These are phyloP conservation scores for Fusarium subglutinans DNA, from an alignment of 2,329 filamentous ascomycete genomes.

Conservation along the genomic window DNA sequence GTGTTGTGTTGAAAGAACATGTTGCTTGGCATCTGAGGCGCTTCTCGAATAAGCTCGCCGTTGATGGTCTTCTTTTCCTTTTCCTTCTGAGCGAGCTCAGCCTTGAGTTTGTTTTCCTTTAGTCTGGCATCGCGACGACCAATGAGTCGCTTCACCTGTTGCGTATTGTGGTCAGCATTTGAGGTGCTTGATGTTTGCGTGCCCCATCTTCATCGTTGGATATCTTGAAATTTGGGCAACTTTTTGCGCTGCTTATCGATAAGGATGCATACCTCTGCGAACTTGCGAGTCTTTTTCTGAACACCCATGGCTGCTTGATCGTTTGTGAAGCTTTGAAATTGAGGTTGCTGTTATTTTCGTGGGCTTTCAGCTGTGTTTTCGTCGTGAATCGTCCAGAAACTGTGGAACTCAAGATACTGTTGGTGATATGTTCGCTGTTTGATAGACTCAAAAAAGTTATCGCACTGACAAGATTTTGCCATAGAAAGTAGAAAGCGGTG, in stretches of 20 bases:
- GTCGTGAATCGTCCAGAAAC: not conserved
- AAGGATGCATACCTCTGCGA: slow-evolving; percentile 67
- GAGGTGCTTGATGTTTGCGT: not conserved
- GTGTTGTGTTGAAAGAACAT: slow-evolving; percentile 93
- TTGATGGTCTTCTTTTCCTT: slow-evolving; percentile 66
- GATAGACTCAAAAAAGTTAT: slow-evolving; percentile 41
- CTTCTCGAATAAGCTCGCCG: slow-evolving; percentile 76
- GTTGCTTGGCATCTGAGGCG: slow-evolving; percentile 82
- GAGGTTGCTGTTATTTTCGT: not conserved
- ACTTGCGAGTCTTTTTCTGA: slow-evolving; percentile 91
- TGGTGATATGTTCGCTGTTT: slow-evolving; percentile 20
- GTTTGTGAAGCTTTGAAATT: not conserved
- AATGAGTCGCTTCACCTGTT: slow-evolving; percentile 81
- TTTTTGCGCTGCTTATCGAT: slow-evolving; percentile 46
- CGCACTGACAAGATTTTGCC: slow-evolving; percentile 42
- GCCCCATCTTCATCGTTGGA: not conserved
- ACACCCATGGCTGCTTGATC: slow-evolving; percentile 73
- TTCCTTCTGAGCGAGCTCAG: slow-evolving; percentile 65
- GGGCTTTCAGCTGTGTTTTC: not conserved
- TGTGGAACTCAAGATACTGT: slow-evolving; percentile 6
- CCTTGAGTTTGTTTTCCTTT: slow-evolving; percentile 80
- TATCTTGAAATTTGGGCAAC: slow-evolving; percentile 18
- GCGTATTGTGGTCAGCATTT: slow-evolving; percentile 16
- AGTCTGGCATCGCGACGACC: slow-evolving; percentile 81
- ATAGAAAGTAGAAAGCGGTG: slow-evolving; percentile 42